Percentiles rank a stretch among this genome's conserved stretches.
phyloP scores from a whole-genome alignment of 352 stramenopile genomes.

The Pythium folliculosum region DNA sequence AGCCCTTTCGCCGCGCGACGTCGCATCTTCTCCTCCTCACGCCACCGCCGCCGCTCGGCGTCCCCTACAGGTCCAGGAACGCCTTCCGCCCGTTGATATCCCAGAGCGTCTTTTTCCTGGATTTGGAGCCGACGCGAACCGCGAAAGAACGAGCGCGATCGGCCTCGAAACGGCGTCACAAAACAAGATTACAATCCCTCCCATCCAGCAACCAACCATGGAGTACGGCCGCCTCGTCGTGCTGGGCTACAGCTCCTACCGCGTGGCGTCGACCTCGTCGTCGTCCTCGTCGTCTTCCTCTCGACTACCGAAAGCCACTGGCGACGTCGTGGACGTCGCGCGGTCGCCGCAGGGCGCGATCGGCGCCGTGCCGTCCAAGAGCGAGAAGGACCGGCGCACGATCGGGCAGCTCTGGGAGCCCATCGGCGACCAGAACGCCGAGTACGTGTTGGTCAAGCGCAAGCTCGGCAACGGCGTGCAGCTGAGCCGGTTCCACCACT shows the following conservation, averaged over 20 bases:
- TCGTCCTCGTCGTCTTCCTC: not conserved
- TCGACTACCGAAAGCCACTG: not conserved
- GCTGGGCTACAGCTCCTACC: slow-evolving; percentile 86
- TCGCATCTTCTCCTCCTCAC: not conserved
- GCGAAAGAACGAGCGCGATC: slow-evolving; percentile 12
- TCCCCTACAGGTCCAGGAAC: too few species aligned
- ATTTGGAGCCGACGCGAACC: not conserved
- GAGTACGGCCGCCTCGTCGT: slow-evolving; percentile 85
- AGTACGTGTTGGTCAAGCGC: slow-evolving; percentile 58
- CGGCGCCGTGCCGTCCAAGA: not conserved
- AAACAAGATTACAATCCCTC: not conserved
- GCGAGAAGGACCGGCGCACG: slow-evolving; percentile 30
- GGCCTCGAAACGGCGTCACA: slow-evolving; percentile 3
- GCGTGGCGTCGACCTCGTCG: slow-evolving; percentile 39
- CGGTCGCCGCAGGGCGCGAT: slow-evolving; percentile 17
- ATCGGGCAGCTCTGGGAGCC: slow-evolving; percentile 70
- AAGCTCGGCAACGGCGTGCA: slow-evolving; percentile 51
- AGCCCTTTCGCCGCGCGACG: not conserved
- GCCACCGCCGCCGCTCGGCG: not conserved
- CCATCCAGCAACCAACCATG: slow-evolving; percentile 34
- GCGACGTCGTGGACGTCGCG: not conserved
- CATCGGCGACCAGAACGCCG: slow-evolving; percentile 71
- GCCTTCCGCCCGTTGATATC: not conserved
- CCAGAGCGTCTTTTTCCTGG: not conserved
- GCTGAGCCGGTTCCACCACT: slow-evolving; percentile 61